These are phyloP conservation scores for Bipolaris victoriae DNA, from an alignment of 2,329 filamentous ascomycete genomes.

Conservation along the genomic window DNA sequence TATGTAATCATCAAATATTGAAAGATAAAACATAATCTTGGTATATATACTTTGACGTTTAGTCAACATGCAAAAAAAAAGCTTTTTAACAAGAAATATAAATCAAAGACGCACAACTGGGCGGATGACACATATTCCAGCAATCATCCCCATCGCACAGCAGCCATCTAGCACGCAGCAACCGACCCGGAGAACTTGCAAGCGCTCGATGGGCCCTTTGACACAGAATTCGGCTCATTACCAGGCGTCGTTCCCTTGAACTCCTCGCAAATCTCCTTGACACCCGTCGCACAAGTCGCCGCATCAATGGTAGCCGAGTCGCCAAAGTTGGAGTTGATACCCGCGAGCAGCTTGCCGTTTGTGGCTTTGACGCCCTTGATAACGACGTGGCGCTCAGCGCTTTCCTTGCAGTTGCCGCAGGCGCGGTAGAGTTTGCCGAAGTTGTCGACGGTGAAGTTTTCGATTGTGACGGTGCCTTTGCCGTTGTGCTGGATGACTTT, in stretches of 20 bases:
- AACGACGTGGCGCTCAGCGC: constrained; percentile 51
- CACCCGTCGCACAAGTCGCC: constrained; percentile 33
- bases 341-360: constrained; percentile 53
- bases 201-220: constrained; percentile 40
- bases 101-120: constrained; percentile 9
- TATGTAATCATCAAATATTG: too few species aligned
- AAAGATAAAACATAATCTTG: too few species aligned
- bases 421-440: constrained; percentile 55
- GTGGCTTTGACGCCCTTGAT: constrained; percentile 54
- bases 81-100: constrained; percentile 22
- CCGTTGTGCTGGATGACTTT: constrained; percentile 55
- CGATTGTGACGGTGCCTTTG: constrained; percentile 48
- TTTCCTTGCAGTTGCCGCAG: constrained; percentile 58
- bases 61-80: neutral
- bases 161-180: constrained; percentile 27
- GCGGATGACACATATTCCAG: neutral
- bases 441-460: constrained; percentile 40
- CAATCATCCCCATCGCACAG: neutral
- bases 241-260: constrained; percentile 41
- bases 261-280: constrained; percentile 44
- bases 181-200: constrained; percentile 31
- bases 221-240: constrained; percentile 35
- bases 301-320: constrained; percentile 57
- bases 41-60: too few species aligned
- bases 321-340: constrained; percentile 61